Conservation (phyloP, 495 filamentous ascomycete species). For the Pyrenopolyporus hunteri region DNA sequence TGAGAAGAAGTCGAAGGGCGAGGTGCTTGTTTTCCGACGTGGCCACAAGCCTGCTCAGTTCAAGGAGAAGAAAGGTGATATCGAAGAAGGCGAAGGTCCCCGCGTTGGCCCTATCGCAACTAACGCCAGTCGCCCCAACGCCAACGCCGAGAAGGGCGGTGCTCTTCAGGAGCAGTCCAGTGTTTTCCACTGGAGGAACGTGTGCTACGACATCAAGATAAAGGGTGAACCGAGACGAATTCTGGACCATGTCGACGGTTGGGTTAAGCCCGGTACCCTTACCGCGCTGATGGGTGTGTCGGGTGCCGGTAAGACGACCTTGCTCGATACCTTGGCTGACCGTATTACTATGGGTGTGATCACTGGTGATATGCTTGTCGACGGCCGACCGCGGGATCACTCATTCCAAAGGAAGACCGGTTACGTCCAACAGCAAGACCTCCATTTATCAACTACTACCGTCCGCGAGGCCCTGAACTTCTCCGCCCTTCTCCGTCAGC, state of each 20-base stretch:
- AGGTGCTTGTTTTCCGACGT: slow-evolving; percentile 84
- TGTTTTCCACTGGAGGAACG: slow-evolving; percentile 85
- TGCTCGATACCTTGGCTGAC: slow-evolving; percentile 74
- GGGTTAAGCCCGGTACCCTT: slow-evolving; percentile 88
- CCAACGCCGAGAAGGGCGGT: slow-evolving; percentile 55
- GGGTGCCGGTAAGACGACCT: slow-evolving; percentile 75
- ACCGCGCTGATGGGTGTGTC: slow-evolving; percentile 88
- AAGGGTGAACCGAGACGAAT: slow-evolving; percentile 77
- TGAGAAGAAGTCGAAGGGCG: slow-evolving; percentile 81
- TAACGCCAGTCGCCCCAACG: slow-evolving; percentile 47
- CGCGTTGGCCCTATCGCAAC: slow-evolving; percentile 44
- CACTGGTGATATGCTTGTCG: slow-evolving; percentile 83
- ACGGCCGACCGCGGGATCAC: slow-evolving; percentile 73
- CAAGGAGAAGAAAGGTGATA: slow-evolving; percentile 60
- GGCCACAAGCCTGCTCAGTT: slow-evolving; percentile 68
- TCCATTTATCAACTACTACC: slow-evolving; percentile 84
- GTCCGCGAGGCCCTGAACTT: slow-evolving; percentile 87
- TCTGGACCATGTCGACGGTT: slow-evolving; percentile 83
- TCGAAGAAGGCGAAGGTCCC: slow-evolving; percentile 59
- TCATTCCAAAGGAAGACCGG: slow-evolving; percentile 94
- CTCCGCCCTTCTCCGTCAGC: slow-evolving; percentile 83
- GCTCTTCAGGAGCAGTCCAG: slow-evolving; percentile 63
- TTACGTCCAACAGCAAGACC: slow-evolving; percentile 95
- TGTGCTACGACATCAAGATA: slow-evolving; percentile 89
- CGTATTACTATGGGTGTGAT: slow-evolving; percentile 88